Evolutionary conservation across 179 eudicot genomes (phyloP), one percentile per base, ranked within the genome.

Genomic region (Dionaea muscipula): DNA sequence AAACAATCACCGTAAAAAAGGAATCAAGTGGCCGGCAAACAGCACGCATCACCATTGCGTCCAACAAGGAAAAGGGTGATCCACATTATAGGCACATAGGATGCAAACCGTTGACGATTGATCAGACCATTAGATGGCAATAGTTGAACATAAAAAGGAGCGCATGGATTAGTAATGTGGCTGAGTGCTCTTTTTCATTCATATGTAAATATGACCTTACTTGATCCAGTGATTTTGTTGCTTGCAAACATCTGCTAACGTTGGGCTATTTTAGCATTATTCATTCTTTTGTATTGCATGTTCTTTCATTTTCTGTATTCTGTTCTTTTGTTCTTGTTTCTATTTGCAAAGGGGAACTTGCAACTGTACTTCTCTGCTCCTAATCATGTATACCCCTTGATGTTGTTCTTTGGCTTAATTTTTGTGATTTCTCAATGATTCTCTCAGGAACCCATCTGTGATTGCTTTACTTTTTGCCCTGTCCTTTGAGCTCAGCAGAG

Each of bases 391-490:
- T 18, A 25, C 25, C 36, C 13, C 3, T 2, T 9, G 40, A 13
- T 31, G 21, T 59, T 33, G 49, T 56, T 19, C 51, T 38, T 40
- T 51, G 22, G 18, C 47, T 35, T 37, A 41, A 48, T 58, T 40
- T 48, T 52, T 65, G 26, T 78, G n/a, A n/a, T n/a, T n/a, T n/a
- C n/a, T n/a, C n/a, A n/a, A n/a, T n/a, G n/a, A n/a, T n/a, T n/a
- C n/a, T n/a, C n/a, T n/a, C n/a, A 89, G 97, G 85, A 82, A 78
- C 66, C 88, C 96, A 55, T 87, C 95, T 26, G 78, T 81, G 41
- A 67, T 78, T 26, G 75, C 71, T 64, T 75, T 74, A 77, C 78
- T 91, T 51, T 84, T 80, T 69, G 83, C 89, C 16, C 64, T 91
- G 65, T 75, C 89, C 37, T 91, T 75, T 72, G 98, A 91, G 78